Conservation (phyloP, 768 basidiomycete species). For the Trametes elegans region DNA sequence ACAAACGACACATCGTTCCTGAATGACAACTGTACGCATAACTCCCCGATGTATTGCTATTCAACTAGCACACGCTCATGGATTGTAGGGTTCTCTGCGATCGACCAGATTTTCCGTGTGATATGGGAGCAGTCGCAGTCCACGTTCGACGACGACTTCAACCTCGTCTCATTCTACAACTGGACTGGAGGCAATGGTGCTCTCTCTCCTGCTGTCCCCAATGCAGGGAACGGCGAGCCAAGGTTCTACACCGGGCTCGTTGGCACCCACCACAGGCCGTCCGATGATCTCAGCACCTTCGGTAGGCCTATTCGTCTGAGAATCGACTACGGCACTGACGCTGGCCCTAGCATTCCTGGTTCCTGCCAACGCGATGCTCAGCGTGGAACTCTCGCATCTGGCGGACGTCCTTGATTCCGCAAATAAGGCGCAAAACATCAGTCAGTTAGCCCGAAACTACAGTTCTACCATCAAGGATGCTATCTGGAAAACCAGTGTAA, state of each 20-base stretch:
- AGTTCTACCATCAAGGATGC: constrained; percentile 57
- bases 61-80: too few relatives aligned
- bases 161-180: constrained; percentile 76
- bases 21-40: constrained; percentile 58
- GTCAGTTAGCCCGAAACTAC: constrained; percentile 52
- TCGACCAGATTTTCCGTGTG: constrained; percentile 72
- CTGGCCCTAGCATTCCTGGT: constrained; percentile 59
- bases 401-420: constrained; percentile 56
- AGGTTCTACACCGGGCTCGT: constrained; percentile 74
- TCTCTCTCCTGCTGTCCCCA: constrained; percentile 60
- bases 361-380: constrained; percentile 81
- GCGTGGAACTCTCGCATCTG: constrained; percentile 64
- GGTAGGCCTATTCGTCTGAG: constrained; percentile 37
- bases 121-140: constrained; percentile 75
- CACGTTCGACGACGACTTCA: constrained; percentile 67
- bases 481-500: constrained; percentile 60
- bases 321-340: background rate
- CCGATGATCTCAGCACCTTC: constrained; percentile 69
- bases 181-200: constrained; percentile 74
- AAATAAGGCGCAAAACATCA: constrained; percentile 48
- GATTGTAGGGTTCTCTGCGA: constrained; percentile 61
- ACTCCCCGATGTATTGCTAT: too few relatives aligned
- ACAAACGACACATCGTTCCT: constrained; percentile 73
- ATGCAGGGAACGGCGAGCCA: constrained; percentile 72
- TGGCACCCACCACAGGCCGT: constrained; percentile 75